A percentile compares a stretch with the other conserved stretches of the same genome.
Conservation (phyloP, 768 basidiomycete species). For the Lentinula aciculospora region DNA sequence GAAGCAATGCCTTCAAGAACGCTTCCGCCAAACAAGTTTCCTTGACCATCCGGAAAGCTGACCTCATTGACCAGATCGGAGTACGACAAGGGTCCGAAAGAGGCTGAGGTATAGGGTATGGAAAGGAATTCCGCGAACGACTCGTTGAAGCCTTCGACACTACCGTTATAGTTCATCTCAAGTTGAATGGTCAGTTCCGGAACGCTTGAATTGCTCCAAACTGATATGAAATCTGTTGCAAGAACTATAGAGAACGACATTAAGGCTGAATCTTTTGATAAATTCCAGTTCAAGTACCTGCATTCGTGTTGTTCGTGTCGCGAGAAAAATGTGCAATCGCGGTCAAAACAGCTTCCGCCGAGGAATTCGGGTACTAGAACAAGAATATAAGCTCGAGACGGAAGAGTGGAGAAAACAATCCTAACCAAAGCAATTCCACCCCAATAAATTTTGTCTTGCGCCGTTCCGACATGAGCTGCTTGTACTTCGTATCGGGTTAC, state of each 20-base stretch:
- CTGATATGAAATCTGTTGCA: not conserved
- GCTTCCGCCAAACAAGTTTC: slow-evolving; percentile 29
- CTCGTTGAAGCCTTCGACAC: slow-evolving; percentile 21
- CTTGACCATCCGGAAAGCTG: slow-evolving; percentile 19
- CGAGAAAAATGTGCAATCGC: slow-evolving; percentile 31
- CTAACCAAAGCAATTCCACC: slow-evolving; percentile 33
- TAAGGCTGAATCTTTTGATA: not conserved
- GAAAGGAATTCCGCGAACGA: slow-evolving; percentile 34
- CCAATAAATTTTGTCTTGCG: slow-evolving; percentile 29
- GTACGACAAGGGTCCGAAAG: slow-evolving; percentile 28
- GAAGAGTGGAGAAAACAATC: no score
- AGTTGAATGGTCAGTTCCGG: not conserved
- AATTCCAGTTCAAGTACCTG: slow-evolving; percentile 18
- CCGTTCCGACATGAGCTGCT: slow-evolving; percentile 32
- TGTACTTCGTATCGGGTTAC: slow-evolving; percentile 36
- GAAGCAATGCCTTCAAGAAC: slow-evolving; percentile 27
- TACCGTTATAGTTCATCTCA: slow-evolving; percentile 24
- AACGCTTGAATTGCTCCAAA: not conserved
- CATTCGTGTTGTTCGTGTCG: slow-evolving; percentile 30
- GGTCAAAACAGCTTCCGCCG: slow-evolving; percentile 29
- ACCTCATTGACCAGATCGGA: slow-evolving; percentile 25
- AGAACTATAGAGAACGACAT: not conserved
- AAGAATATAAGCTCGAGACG: no score
- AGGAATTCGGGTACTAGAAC: slow-evolving; percentile 34
- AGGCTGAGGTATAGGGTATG: slow-evolving; percentile 22